phyloP scores from a whole-genome alignment of 371 early-diverging fungal species.

The Mortierella sp. region DNA sequence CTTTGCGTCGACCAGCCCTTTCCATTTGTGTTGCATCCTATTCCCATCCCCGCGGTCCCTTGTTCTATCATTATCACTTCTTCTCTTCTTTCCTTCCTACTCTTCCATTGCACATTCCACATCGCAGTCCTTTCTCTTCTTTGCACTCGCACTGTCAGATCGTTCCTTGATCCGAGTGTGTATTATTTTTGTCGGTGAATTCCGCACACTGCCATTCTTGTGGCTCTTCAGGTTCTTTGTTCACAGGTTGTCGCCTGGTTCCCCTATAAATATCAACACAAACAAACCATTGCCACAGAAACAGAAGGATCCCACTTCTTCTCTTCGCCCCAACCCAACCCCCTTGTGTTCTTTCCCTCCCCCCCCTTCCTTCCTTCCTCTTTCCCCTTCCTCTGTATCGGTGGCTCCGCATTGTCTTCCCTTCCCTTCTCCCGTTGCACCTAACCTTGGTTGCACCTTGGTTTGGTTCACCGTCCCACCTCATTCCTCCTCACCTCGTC shows the following conservation, averaged over 20 bases:
- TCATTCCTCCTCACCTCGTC: background rate
- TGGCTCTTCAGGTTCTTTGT: too few species aligned
- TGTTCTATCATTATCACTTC: background rate
- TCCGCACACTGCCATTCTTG: too few species aligned
- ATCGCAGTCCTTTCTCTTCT: too few species aligned
- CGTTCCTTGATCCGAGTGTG: too few species aligned
- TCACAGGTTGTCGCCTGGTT: too few species aligned
- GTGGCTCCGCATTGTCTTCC: background rate
- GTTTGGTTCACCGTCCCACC: constrained; percentile 1
- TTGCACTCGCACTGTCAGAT: too few species aligned
- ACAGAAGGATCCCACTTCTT: too few species aligned
- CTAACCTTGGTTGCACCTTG: background rate
- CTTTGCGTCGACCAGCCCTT: background rate
- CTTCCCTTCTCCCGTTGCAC: background rate
- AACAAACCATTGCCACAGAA: too few species aligned
- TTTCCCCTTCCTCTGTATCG: background rate
- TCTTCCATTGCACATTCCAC: too few species aligned
- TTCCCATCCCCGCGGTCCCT: background rate
- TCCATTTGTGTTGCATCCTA: background rate
- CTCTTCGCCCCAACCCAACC: too few species aligned
- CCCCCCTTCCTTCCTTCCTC: background rate
- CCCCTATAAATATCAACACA: too few species aligned
- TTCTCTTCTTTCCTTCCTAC: constrained; percentile 3
- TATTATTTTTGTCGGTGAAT: too few species aligned
- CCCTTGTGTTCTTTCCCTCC: background rate